These are phyloP conservation scores for Solanum gandarillasii DNA, from an alignment of 257 asterid genomes.

Conservation along the genomic window DNA sequence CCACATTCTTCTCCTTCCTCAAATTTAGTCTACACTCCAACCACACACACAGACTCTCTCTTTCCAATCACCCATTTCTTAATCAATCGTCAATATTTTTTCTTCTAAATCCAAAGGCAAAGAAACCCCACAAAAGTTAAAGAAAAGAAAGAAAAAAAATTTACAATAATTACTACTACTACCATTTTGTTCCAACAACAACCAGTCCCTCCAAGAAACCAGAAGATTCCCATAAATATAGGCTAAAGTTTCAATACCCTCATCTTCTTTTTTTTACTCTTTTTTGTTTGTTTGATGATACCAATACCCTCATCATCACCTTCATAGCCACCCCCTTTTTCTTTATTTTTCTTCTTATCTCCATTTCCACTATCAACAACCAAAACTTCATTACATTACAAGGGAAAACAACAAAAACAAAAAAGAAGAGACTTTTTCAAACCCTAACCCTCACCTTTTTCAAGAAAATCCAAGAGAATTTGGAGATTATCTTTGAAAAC, in stretches of 20 bases:
- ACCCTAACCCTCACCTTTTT: conserved; percentile 15
- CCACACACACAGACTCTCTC: conserved; percentile 1
- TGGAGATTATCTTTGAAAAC: neutral
- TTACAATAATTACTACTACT: neutral
- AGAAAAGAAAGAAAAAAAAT: neutral
- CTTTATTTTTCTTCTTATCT: neutral
- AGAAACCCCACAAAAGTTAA: neutral
- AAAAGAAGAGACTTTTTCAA: neutral
- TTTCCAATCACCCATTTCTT: conserved; percentile 20
- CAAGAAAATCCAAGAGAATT: conserved; percentile 3
- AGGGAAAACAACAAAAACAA: neutral
- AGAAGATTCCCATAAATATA: conserved; percentile 44
- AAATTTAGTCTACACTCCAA: conserved; percentile 2
- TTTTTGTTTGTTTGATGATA: neutral
- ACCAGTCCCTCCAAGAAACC: conserved; percentile 37
- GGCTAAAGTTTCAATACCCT: neutral
- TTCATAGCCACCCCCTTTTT: conserved; percentile 10
- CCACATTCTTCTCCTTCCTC: conserved; percentile 14
- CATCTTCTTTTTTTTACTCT: neutral
- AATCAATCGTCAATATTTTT: conserved; percentile 22
- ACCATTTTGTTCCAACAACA: conserved; percentile 22
- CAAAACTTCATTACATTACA: neutral
- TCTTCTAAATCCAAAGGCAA: conserved; percentile 8
- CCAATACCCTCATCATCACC: neutral
- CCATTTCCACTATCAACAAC: conserved; percentile 10